Base-by-base conservation (phyloP, 2,329 filamentous ascomycete genomes). In the Fusarium sororula region DNA sequence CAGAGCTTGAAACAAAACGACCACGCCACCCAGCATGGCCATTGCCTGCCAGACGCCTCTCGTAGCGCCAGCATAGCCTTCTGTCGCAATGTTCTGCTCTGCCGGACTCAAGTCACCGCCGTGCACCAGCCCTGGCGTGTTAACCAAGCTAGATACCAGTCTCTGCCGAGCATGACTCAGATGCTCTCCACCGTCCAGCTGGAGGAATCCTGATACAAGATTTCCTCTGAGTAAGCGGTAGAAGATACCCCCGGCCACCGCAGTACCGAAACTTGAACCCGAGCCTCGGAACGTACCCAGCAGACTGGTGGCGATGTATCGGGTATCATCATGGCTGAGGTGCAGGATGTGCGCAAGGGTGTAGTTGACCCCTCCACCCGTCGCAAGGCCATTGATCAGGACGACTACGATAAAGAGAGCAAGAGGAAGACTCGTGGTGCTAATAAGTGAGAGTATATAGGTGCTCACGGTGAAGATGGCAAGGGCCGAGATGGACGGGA, bases 271-370 rank as follows among this genome's bases (percentile, higher is more conserved):
- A 58, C 90, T 93, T 20, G 93, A 93, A 0, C 93, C 93, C 72
- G 96, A 95, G 10, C 93, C 93, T 8, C 94, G 88, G 82, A 96
- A 96, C 2, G 94, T 97, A 35, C 92, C 90, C 8, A 96, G 83
- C 47, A 97, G 85, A 18, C 93, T 92, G 1, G 92, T 94, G 7
- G 92, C 90, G 56, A 96, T 90, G 77, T 93, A 94, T 77, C 95
- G 93, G 2, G 90, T 90, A 12, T 89, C 86, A 1, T 89, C 85
- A 0, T 85, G 84, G 1, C 92, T 93, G 10, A 96, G 85, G 79
- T 96, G 93, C 9, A 97, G 86, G 10, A 95, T 81, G 77, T 97
- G 94, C 0, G 94, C 93, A 6, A 97, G 87, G 0, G 92, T 93
- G 82, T 97, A 97, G 81, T 96, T 96, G 65, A 96, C 84, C 11